phyloP scores from a whole-genome alignment of 2,329 filamentous ascomycete species.

The Colletotrichum simmondsii region DNA sequence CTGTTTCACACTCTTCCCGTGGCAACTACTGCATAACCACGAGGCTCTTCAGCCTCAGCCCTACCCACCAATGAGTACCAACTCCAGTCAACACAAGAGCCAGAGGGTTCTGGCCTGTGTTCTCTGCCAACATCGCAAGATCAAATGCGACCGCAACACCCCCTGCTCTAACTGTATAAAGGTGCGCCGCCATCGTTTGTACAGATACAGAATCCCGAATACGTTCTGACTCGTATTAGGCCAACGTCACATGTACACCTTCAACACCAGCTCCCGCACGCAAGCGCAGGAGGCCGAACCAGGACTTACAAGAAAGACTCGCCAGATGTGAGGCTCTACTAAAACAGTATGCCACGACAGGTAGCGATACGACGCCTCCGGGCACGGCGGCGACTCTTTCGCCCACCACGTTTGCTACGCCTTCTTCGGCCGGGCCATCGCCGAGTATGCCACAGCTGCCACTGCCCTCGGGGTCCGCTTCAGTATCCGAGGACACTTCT shows the following conservation, averaged over 20 bases:
- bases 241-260: constrained; percentile 68
- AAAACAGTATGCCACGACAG: constrained; percentile 63
- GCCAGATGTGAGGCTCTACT: constrained; percentile 68
- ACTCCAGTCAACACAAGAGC: constrained; percentile 45
- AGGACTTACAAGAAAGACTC: constrained; percentile 70
- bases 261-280: constrained; percentile 70
- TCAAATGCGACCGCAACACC: constrained; percentile 69
- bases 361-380: constrained; percentile 30
- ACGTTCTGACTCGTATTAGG: constrained; percentile 48
- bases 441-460: constrained; percentile 33
- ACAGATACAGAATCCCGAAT: not conserved
- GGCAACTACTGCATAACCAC: constrained; percentile 15
- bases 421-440: constrained; percentile 23
- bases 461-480: constrained; percentile 34
- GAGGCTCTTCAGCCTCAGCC: constrained; percentile 21
- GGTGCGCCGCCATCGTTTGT: constrained; percentile 48
- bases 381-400: constrained; percentile 33
- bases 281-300: constrained; percentile 68
- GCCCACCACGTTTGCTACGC: constrained; percentile 12
- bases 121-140: constrained; percentile 70
- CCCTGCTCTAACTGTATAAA: constrained; percentile 71
- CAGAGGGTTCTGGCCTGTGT: constrained; percentile 64
- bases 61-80: constrained; percentile 28
- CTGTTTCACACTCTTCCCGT: not conserved
- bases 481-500: constrained; percentile 38